Conservation (phyloP, 176 grass and related monocot genomes). For the Paspalum notatum region DNA sequence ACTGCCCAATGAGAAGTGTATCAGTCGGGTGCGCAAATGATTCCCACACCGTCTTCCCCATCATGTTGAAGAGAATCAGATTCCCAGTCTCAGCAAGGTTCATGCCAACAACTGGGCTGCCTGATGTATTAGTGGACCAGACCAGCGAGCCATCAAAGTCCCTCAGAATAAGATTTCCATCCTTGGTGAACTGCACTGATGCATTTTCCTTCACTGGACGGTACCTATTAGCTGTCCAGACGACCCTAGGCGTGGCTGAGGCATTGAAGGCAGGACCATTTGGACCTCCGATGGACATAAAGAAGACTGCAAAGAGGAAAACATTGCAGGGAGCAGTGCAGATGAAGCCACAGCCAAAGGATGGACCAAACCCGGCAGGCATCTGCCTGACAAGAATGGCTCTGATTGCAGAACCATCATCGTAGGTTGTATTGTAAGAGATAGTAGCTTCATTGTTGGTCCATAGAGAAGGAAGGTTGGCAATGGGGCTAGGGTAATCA, state of each 20-base stretch:
- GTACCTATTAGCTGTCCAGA: conserved; percentile 65
- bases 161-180: conserved; percentile 52
- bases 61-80: conserved; percentile 57
- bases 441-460: conserved; percentile 52
- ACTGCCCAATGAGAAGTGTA: conserved; percentile 59
- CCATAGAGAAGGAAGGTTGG: conserved; percentile 49
- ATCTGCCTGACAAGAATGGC: conserved; percentile 55
- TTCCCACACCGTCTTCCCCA: conserved; percentile 58
- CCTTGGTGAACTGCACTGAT: conserved; percentile 41
- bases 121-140: conserved; percentile 57
- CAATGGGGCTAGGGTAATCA: conserved; percentile 58
- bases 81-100: conserved; percentile 58
- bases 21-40: conserved; percentile 64
- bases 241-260: conserved; percentile 23
- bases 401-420: conserved; percentile 27
- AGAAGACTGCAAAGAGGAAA: conserved; percentile 61
- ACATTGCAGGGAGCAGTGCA: conserved; percentile 46
- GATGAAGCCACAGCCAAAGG: conserved; percentile 55
- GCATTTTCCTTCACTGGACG: conserved; percentile 52
- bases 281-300: conserved; percentile 23
- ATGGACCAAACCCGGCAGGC: conserved; percentile 39
- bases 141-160: conserved; percentile 45
- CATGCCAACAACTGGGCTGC: conserved; percentile 35
- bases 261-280: neutral
- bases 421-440: conserved; percentile 28